Evolutionary conservation across 495 filamentous ascomycete species (phyloP).

Genomic region (Penicillium lividum): DNA sequence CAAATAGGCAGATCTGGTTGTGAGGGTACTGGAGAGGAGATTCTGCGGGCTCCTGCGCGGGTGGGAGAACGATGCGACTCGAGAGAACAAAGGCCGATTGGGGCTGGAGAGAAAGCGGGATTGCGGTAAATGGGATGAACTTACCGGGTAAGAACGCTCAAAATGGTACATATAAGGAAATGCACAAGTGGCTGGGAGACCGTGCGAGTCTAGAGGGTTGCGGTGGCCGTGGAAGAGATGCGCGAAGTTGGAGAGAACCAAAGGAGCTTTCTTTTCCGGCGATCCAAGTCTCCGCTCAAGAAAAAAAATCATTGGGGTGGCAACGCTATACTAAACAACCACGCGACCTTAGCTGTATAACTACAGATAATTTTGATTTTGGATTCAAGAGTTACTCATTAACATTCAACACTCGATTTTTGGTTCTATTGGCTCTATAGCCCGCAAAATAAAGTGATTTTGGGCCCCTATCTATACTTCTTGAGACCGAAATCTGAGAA

Average conservation of each 20-base stretch:
- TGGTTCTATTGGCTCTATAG: not conserved
- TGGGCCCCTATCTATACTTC: not conserved
- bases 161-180: not conserved
- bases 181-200: slow-evolving; percentile 15
- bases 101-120: slow-evolving; percentile 19
- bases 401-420: not conserved
- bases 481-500: not conserved
- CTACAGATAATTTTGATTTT: not conserved
- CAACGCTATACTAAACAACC: slow-evolving; percentile 24
- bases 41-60: slow-evolving; percentile 14
- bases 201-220: slow-evolving; percentile 15
- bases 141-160: slow-evolving; percentile 20
- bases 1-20: not conserved
- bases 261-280: slow-evolving; percentile 39
- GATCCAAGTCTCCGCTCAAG: slow-evolving; percentile 32
- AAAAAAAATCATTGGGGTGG: slow-evolving; percentile 35
- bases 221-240: slow-evolving; percentile 24
- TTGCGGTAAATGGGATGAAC: slow-evolving; percentile 21
- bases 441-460: not conserved
- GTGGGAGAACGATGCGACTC: slow-evolving; percentile 23
- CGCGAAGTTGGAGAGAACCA: slow-evolving; percentile 34
- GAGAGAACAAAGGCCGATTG: slow-evolving; percentile 16
- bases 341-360: not conserved
- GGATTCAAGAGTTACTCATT: not conserved
- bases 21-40: slow-evolving; percentile 11